phyloP scores from a whole-genome alignment of 2,329 filamentous ascomycete species.

The Aspergillus ustus region DNA sequence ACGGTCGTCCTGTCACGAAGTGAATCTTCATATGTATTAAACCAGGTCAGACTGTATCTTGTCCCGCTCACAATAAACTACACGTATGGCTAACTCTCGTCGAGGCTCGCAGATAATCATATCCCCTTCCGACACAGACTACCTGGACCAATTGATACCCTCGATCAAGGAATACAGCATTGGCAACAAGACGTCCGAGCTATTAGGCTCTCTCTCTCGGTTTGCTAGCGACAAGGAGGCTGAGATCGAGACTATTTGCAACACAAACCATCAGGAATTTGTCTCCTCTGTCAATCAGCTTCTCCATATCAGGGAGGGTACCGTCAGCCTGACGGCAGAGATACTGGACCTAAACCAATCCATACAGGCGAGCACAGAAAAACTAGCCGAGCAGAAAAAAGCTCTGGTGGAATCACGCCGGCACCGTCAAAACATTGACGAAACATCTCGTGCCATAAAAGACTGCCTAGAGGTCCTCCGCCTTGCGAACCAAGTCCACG shows the following conservation, averaged over 20 bases:
- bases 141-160: conserved; percentile 92
- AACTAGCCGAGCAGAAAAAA: conserved; percentile 91
- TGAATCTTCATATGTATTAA: conserved; percentile 45
- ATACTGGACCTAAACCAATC: conserved; percentile 92
- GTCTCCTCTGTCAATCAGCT: conserved; percentile 91
- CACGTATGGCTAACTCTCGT: conserved; percentile 16
- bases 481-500: conserved; percentile 91
- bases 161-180: conserved; percentile 87
- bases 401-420: conserved; percentile 89
- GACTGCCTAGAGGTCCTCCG: conserved; percentile 91
- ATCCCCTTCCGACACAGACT: conserved; percentile 88
- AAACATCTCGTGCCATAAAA: conserved; percentile 83
- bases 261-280: conserved; percentile 96
- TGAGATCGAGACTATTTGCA: conserved; percentile 92
- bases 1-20: conserved; percentile 36
- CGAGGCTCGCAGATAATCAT: conserved; percentile 74
- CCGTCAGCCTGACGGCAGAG: conserved; percentile 83
- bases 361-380: conserved; percentile 93
- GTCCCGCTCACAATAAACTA: neutral
- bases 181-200: conserved; percentile 71
- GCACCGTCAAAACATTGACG: conserved; percentile 93
- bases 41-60: conserved; percentile 37
- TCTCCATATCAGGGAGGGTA: conserved; percentile 89
- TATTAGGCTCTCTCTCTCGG: conserved; percentile 77
- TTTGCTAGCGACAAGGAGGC: conserved; percentile 85